A percentile compares a stretch with the other conserved stretches of the same genome.
phyloP scores from a whole-genome alignment of 1,284 basidiomycete species.

The Grifola frondosa region DNA sequence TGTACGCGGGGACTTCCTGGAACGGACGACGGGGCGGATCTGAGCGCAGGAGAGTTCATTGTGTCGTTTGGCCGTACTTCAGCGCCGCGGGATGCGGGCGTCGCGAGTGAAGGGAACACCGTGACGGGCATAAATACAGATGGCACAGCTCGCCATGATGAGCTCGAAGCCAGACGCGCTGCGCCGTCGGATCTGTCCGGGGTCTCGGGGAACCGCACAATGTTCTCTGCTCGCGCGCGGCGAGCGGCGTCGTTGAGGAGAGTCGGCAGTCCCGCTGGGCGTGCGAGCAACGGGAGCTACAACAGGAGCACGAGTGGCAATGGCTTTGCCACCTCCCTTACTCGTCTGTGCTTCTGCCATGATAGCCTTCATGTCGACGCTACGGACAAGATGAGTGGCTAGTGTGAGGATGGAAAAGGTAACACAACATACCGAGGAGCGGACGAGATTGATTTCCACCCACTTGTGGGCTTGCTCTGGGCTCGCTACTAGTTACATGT shows the following conservation, averaged over 20 bases:
- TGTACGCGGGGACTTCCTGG: constrained; percentile 8
- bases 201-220: not conserved
- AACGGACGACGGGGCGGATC: too few relatives aligned
- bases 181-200: not conserved
- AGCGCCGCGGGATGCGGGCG: constrained; percentile 2
- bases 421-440: constrained; percentile 40
- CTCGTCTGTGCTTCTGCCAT: constrained; percentile 74
- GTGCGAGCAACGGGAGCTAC: constrained; percentile 5
- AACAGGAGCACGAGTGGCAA: constrained; percentile 1
- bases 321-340: constrained; percentile 16
- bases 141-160: constrained; percentile 20
- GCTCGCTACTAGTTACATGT: constrained; percentile 10
- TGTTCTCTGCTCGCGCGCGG: constrained; percentile 7
- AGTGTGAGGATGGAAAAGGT: not conserved
- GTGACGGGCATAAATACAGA: constrained; percentile 4
- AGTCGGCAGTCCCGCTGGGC: constrained; percentile 1
- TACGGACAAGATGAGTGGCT: constrained; percentile 30
- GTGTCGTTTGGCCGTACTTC: too few relatives aligned
- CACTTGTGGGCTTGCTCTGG: constrained; percentile 12
- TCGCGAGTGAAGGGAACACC: constrained; percentile 5
- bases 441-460: constrained; percentile 41
- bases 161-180: constrained; percentile 10
- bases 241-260: constrained; percentile 10
- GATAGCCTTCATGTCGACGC: constrained; percentile 81
- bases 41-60: too few relatives aligned